These are phyloP conservation scores for Solanum appendiculatum DNA, from an alignment of 257 asterid species.

Conservation along the genomic window DNA sequence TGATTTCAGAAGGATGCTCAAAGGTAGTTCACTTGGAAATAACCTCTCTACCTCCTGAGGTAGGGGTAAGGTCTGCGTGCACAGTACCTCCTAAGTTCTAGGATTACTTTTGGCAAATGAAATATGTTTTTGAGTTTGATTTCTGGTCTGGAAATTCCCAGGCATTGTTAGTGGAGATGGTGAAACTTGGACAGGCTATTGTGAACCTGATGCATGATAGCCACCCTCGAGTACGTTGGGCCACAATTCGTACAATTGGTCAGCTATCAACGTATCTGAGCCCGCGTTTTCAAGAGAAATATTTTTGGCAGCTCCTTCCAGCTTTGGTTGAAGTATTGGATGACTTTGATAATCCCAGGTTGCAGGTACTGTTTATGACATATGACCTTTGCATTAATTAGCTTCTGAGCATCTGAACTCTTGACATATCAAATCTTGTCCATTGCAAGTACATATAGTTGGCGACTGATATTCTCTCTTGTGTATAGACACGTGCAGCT, in stretches of 20 bases:
- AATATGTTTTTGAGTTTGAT: background rate
- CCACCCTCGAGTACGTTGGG: constrained; percentile 8
- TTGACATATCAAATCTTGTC: background rate
- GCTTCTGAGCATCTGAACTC: background rate
- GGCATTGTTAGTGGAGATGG: background rate
- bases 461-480: background rate
- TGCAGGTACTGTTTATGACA: background rate
- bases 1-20: background rate
- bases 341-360: background rate
- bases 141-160: background rate
- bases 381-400: background rate
- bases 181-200: background rate
- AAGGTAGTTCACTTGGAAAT: background rate
- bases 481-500: background rate
- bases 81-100: background rate
- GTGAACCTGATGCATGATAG: background rate
- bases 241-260: background rate
- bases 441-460: background rate
- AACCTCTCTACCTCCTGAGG: background rate
- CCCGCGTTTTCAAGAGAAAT: background rate
- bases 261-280: background rate
- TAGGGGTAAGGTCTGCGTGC: background rate
- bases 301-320: background rate
- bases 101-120: background rate
- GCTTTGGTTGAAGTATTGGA: background rate